These are phyloP conservation scores for Suillus cothurnatus DNA, from an alignment of 768 basidiomycete genomes.

Conservation along the genomic window DNA sequence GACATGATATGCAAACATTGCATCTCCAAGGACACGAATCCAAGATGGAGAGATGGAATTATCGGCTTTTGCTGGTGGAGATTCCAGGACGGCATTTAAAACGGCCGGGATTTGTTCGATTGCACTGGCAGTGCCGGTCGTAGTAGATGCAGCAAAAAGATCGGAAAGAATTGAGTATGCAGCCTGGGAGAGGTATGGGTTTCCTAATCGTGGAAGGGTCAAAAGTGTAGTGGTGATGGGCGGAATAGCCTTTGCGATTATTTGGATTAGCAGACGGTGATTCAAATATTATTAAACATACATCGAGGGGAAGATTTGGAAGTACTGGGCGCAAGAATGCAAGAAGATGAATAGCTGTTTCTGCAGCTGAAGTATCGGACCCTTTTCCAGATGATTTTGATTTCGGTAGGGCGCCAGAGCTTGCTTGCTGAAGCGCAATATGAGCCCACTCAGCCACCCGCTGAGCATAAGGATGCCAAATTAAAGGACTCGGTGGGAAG, in stretches of 20 bases:
- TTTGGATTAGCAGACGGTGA: slow-evolving; percentile 16
- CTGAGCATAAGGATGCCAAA: slow-evolving; percentile 84
- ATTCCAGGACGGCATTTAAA: slow-evolving; percentile 67
- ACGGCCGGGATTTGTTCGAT: slow-evolving; percentile 60
- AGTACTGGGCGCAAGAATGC: slow-evolving; percentile 69
- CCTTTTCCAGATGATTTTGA: slow-evolving; percentile 56
- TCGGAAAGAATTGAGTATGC: slow-evolving; percentile 86
- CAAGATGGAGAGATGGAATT: slow-evolving; percentile 70
- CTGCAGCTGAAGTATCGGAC: slow-evolving; percentile 57
- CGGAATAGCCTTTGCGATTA: slow-evolving; percentile 62
- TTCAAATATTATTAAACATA: slow-evolving; percentile 41
- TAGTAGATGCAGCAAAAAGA: slow-evolving; percentile 60
- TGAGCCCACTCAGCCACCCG: slow-evolving; percentile 81
- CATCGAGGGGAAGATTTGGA: slow-evolving; percentile 62
- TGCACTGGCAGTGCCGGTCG: slow-evolving; percentile 51
- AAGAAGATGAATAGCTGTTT: slow-evolving; percentile 78
- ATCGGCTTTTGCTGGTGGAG: slow-evolving; percentile 73
- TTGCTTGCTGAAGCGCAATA: slow-evolving; percentile 64
- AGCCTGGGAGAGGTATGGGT: slow-evolving; percentile 86
- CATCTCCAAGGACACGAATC: slow-evolving; percentile 74
- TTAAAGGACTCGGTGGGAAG: slow-evolving; percentile 74
- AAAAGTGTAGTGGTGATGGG: slow-evolving; percentile 72
- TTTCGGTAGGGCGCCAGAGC: slow-evolving; percentile 60
- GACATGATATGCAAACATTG: slow-evolving; percentile 64
- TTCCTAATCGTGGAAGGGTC: slow-evolving; percentile 82